These are phyloP conservation scores for Globisporangium takayamanum DNA, from an alignment of 352 stramenopile genomes.

Conservation along the genomic window DNA sequence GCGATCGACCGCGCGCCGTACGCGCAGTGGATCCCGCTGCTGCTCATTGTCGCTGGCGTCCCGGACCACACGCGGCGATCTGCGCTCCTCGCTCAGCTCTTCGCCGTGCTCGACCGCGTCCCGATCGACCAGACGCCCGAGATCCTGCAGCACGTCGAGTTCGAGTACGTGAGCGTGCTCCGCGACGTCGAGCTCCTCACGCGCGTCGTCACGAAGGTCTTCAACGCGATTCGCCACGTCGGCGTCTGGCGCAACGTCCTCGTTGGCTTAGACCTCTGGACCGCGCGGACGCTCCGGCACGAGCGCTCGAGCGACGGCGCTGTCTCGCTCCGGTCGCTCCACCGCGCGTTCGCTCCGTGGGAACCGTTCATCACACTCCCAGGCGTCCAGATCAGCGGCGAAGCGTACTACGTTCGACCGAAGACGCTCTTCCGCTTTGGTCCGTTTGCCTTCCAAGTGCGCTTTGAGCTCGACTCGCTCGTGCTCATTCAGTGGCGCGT, in stretches of 20 bases:
- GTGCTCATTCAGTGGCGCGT: conserved; percentile 35
- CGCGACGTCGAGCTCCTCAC: conserved; percentile 30
- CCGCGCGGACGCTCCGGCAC: conserved; percentile 12
- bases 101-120: conserved; percentile 27
- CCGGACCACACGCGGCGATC: conserved; percentile 11
- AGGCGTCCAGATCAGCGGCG: conserved; percentile 3
- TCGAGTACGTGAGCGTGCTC: conserved; percentile 26
- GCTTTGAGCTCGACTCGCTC: conserved; percentile 16
- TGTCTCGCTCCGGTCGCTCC: conserved; percentile 36
- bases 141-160: conserved; percentile 26
- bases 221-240: conserved; percentile 32
- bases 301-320: conserved; percentile 7
- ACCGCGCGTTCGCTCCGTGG: conserved; percentile 40
- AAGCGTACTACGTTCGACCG: conserved; percentile 16
- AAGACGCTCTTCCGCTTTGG: conserved; percentile 29
- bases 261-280: conserved; percentile 31
- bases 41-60: conserved; percentile 24
- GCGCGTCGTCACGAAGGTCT: conserved; percentile 30
- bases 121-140: conserved; percentile 15
- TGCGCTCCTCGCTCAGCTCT: conserved; percentile 24
- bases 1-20: conserved; percentile 24
- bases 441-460: conserved; percentile 25
- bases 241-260: conserved; percentile 51
- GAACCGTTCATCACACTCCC: conserved; percentile 14
- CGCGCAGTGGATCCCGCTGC: conserved; percentile 41